Conservation (phyloP, 352 stramenopile species). For the Globisporangium barbulae region DNA sequence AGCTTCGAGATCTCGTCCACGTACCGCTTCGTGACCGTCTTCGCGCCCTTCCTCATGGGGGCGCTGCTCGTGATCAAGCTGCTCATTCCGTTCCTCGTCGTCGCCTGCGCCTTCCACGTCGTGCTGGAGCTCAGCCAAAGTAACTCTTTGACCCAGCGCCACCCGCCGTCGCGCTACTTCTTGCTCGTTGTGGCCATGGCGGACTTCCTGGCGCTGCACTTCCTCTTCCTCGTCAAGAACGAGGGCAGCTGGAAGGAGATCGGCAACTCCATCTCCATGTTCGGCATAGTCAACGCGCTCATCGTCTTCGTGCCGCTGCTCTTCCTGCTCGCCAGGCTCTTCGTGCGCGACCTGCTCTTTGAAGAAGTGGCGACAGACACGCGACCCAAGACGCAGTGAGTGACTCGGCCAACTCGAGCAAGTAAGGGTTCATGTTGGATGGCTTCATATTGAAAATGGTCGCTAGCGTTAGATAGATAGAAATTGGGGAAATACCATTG, state of each 20-base stretch:
- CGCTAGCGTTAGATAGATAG: constrained; percentile 2
- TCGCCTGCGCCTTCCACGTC: constrained; percentile 64
- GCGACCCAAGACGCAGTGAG: constrained; percentile 7
- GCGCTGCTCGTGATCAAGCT: constrained; percentile 76
- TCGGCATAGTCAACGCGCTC: constrained; percentile 6
- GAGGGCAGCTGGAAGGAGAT: constrained; percentile 88
- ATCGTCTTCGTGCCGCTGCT: constrained; percentile 30
- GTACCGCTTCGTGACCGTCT: constrained; percentile 82
- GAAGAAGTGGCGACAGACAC: background rate
- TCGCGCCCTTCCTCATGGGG: constrained; percentile 81
- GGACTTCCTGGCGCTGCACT: constrained; percentile 76
- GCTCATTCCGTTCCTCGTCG: constrained; percentile 74
- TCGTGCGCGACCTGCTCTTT: constrained; percentile 11
- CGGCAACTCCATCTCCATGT: constrained; percentile 50
- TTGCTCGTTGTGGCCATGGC: constrained; percentile 78
- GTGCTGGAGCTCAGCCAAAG: constrained; percentile 35
- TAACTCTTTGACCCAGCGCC: constrained; percentile 3
- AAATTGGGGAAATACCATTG: background rate
- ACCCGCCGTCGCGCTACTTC: constrained; percentile 53
- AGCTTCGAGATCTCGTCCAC: constrained; percentile 86
- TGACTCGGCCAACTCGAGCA: background rate
- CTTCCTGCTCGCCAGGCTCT: constrained; percentile 15
- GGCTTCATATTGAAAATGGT: constrained; percentile 1
- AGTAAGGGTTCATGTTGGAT: background rate
- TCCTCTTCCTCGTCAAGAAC: constrained; percentile 80